phyloP scores from a whole-genome alignment of 1,139 yeast species.

The Debaryomycetaceae sp. region DNA sequence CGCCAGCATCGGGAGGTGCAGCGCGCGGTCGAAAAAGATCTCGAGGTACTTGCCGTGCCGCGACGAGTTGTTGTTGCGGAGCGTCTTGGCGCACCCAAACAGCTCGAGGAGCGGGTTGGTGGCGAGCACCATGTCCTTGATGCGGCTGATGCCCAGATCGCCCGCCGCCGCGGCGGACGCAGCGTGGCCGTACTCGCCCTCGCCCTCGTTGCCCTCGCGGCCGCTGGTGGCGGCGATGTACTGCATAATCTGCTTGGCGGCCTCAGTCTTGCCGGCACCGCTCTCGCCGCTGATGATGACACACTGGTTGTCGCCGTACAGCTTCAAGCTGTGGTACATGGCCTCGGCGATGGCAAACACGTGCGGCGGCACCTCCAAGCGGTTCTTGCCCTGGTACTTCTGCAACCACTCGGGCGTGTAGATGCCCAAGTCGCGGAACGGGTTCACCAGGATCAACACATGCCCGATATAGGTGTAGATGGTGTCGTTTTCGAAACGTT shows the following conservation, averaged over 20 bases:
- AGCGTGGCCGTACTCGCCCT: neutral
- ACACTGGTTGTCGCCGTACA: conserved; percentile 93
- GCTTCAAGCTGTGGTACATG: conserved; percentile 93
- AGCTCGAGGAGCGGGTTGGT: conserved; percentile 95
- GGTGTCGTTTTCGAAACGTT: conserved; percentile 82
- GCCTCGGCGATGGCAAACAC: conserved; percentile 97
- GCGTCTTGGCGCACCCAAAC: conserved; percentile 97
- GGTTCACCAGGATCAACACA: conserved; percentile 91
- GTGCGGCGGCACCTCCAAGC: conserved; percentile 98
- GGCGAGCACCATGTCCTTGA: conserved; percentile 96
- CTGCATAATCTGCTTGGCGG: conserved; percentile 98
- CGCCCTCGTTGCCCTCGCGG: conserved; percentile 21
- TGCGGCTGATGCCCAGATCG: conserved; percentile 59
- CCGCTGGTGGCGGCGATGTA: conserved; percentile 69
- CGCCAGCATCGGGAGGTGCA: conserved; percentile 88
- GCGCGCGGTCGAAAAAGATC: conserved; percentile 71
- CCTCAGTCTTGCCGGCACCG: conserved; percentile 99
- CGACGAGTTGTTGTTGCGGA: conserved; percentile 93
- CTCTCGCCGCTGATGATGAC: conserved; percentile 98
- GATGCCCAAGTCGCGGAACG: conserved; percentile 93
- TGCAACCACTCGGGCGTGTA: conserved; percentile 75
- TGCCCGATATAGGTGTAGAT: conserved; percentile 89
- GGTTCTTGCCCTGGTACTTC: conserved; percentile 82
- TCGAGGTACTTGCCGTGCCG: conserved; percentile 97
- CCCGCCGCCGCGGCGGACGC: conserved; percentile 24